Evolutionary conservation across 805 yeast genomes (phyloP).

Genomic region (Peterozyma toletana): DNA sequence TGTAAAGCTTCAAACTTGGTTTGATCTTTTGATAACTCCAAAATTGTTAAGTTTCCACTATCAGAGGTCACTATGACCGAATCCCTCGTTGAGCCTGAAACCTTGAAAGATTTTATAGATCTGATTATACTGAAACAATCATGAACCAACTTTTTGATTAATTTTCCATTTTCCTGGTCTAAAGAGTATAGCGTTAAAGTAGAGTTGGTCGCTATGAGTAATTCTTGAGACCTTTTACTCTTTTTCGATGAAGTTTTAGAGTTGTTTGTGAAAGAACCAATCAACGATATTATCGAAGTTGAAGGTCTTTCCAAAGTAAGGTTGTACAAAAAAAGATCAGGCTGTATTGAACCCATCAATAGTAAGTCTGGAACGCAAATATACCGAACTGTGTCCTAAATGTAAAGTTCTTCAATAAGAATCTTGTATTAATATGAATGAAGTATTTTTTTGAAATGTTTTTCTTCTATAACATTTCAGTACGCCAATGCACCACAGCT

Average conservation of each 20-base stretch:
- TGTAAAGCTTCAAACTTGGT: constrained; percentile 31
- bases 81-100: constrained; percentile 49
- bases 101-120: constrained; percentile 39
- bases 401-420: no score
- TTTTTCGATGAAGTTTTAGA: constrained; percentile 20
- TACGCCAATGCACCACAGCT: no score
- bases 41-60: constrained; percentile 60
- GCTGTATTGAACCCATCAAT: constrained; percentile 12
- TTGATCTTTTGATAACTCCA: constrained; percentile 34
- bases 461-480: no score
- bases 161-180: constrained; percentile 48
- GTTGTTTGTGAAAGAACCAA: constrained; percentile 60
- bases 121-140: constrained; percentile 56
- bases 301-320: constrained; percentile 62
- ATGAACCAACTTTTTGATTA: constrained; percentile 34
- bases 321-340: constrained; percentile 52
- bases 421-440: no score
- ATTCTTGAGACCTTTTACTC: constrained; percentile 46
- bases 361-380: no score
- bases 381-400: no score
- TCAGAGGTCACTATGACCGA: constrained; percentile 67
- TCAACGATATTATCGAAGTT: constrained; percentile 44
- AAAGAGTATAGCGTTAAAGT: constrained; percentile 46
- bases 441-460: no score
- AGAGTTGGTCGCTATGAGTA: constrained; percentile 51